phyloP scores from a whole-genome alignment of 106 monocot species.

The Vanilla planifolia region DNA sequence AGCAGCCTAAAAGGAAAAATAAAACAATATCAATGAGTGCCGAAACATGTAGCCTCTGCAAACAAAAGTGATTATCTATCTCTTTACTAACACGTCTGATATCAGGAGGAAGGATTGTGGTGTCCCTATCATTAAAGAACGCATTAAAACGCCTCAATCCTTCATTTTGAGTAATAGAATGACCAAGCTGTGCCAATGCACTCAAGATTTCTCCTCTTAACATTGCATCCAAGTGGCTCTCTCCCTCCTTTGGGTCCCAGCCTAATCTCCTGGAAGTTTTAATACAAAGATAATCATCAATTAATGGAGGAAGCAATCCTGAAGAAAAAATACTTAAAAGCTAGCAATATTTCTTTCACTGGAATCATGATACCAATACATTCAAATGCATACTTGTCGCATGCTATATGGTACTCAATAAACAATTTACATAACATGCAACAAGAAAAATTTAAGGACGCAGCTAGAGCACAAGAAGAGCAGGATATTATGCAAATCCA shows the following conservation, averaged over 20 bases:
- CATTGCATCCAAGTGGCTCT: conserved; percentile 86
- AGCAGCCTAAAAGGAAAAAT: conserved; percentile 56
- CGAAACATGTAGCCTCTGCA: background rate
- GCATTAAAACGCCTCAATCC: conserved; percentile 52
- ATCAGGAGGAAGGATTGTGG: conserved; percentile 77
- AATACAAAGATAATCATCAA: conserved; percentile 6
- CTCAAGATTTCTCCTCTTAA: conserved; percentile 60
- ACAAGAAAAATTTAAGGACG: no score
- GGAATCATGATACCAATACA: no score
- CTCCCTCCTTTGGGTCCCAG: conserved; percentile 80
- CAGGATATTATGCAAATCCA: no score
- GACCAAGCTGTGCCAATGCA: conserved; percentile 73
- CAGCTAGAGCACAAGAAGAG: no score
- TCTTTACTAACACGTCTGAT: conserved; percentile 52
- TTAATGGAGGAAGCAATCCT: background rate
- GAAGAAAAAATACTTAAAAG: no score
- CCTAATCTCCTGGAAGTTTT: conserved; percentile 58
- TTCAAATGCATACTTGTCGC: no score
- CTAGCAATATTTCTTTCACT: no score
- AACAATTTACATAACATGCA: no score
- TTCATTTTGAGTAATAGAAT: conserved; percentile 62
- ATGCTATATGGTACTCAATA: no score
- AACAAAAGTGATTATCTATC: background rate
- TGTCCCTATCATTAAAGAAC: conserved; percentile 63
- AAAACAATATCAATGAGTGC: conserved; percentile 1